Conservation (phyloP, 805 yeast genomes). For the Candida succiphila region DNA sequence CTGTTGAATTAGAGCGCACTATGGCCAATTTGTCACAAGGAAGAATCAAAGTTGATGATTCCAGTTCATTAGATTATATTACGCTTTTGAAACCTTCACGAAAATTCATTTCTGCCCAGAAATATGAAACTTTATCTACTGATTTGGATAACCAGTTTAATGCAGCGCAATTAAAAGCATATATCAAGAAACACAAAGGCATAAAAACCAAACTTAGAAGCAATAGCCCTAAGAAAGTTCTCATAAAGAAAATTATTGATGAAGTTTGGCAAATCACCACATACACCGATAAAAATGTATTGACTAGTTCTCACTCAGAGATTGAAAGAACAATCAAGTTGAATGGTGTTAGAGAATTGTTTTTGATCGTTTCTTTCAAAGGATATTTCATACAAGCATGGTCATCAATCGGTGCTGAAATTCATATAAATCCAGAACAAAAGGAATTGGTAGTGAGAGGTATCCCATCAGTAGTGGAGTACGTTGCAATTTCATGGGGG, state of each 20-base stretch:
- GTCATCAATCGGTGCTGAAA: slow-evolving; percentile 24
- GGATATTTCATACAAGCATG: slow-evolving; percentile 24
- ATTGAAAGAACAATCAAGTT: slow-evolving; percentile 16
- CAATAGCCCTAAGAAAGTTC: slow-evolving; percentile 3
- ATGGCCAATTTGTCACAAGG: slow-evolving; percentile 17
- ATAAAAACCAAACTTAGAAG: not conserved
- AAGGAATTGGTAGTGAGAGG: slow-evolving; percentile 20
- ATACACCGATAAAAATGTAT: too few relatives aligned
- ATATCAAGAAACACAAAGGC: slow-evolving; percentile 2
- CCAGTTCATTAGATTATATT: slow-evolving; percentile 17
- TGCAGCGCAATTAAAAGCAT: slow-evolving; percentile 14
- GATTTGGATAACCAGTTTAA: slow-evolving; percentile 12
- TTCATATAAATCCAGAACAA: slow-evolving; percentile 16
- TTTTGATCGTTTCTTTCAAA: slow-evolving; percentile 20
- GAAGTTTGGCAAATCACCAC: slow-evolving; percentile 19
- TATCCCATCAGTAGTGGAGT: slow-evolving; percentile 15
- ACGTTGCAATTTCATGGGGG: slow-evolving; percentile 25
- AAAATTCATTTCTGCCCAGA: slow-evolving; percentile 14
- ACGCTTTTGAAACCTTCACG: too few relatives aligned
- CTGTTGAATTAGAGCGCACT: slow-evolving; percentile 19
- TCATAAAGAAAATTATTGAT: slow-evolving; percentile 8
- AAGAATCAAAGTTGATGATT: slow-evolving; percentile 11
- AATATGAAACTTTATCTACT: slow-evolving; percentile 11
- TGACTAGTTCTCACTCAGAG: too few relatives aligned
- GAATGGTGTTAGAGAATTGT: slow-evolving; percentile 19